phyloP scores from a whole-genome alignment of 2,329 filamentous ascomycete species.

The Beauveria sp. region DNA sequence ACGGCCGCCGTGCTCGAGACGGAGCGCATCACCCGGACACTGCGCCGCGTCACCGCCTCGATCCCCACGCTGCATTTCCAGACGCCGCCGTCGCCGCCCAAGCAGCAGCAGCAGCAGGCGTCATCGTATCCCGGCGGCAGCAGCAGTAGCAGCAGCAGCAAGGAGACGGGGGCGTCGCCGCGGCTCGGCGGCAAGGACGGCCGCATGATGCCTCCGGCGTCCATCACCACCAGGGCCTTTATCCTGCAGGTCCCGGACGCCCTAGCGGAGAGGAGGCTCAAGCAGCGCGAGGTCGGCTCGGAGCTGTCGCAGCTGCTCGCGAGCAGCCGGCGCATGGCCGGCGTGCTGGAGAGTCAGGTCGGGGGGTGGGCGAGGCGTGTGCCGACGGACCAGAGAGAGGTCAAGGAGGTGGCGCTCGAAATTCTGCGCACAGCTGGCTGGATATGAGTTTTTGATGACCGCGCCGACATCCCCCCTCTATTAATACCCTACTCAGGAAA shows the following conservation, averaged over 20 bases:
- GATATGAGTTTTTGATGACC: neutral
- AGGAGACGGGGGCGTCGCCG: neutral
- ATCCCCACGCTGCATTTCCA: slow-evolving; percentile 1
- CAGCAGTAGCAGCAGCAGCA: neutral
- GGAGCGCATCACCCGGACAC: slow-evolving; percentile 8
- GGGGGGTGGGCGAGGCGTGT: slow-evolving; percentile 11
- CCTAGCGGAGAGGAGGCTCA: slow-evolving; percentile 6
- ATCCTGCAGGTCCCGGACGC: slow-evolving; percentile 10
- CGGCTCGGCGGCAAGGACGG: slow-evolving; percentile 5
- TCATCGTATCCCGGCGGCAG: neutral
- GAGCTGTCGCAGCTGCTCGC: slow-evolving; percentile 10
- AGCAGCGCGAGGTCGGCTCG: slow-evolving; percentile 10
- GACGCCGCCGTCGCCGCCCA: neutral
- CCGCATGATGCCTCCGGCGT: slow-evolving; percentile 11
- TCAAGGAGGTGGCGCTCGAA: slow-evolving; percentile 10
- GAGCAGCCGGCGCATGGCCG: slow-evolving; percentile 7
- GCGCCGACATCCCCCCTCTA: no score
- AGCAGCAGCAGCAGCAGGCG: neutral
- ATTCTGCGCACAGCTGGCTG: slow-evolving; percentile 11
- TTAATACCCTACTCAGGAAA: neutral
- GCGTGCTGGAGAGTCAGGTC: slow-evolving; percentile 11
- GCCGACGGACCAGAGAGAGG: slow-evolving; percentile 10
- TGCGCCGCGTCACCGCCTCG: slow-evolving; percentile 9
- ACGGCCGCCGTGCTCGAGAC: slow-evolving; percentile 8
- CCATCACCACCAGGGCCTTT: slow-evolving; percentile 6